Evolutionary conservation across 179 eudicot genomes (phyloP).

Genomic region (Monotropa hypopitys): DNA sequence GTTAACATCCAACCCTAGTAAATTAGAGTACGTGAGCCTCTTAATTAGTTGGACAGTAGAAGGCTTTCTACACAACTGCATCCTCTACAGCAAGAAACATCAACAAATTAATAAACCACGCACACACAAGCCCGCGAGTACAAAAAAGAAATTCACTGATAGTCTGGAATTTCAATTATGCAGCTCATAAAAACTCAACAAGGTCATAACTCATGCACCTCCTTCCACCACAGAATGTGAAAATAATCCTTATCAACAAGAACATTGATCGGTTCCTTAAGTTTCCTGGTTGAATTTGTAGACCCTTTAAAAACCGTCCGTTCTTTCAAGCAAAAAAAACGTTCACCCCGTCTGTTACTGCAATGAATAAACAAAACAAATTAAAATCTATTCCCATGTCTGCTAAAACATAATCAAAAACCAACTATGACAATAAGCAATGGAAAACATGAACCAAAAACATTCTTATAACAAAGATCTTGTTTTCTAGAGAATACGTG

Average conservation of each 20-base stretch:
- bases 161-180: background rate
- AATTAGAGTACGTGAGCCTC: slow-evolving; percentile 64
- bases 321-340: slow-evolving; percentile 35
- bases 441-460: background rate
- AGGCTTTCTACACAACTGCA: slow-evolving; percentile 62
- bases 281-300: slow-evolving; percentile 34
- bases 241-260: slow-evolving; percentile 49
- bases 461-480: background rate
- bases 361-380: background rate
- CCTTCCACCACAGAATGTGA: slow-evolving; percentile 90
- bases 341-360: slow-evolving; percentile 27
- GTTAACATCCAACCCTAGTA: slow-evolving; percentile 76
- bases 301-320: slow-evolving; percentile 29
- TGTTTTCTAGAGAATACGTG: background rate
- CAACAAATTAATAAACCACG: background rate
- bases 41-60: slow-evolving; percentile 61
- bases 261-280: slow-evolving; percentile 30
- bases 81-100: slow-evolving; percentile 38
- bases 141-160: background rate
- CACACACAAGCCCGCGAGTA: background rate
- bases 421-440: background rate
- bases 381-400: background rate
- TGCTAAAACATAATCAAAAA: background rate
- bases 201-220: slow-evolving; percentile 34
- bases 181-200: slow-evolving; percentile 3